phyloP scores from a whole-genome alignment of 1,139 yeast genomes.

The Yamadazyma sp. region DNA sequence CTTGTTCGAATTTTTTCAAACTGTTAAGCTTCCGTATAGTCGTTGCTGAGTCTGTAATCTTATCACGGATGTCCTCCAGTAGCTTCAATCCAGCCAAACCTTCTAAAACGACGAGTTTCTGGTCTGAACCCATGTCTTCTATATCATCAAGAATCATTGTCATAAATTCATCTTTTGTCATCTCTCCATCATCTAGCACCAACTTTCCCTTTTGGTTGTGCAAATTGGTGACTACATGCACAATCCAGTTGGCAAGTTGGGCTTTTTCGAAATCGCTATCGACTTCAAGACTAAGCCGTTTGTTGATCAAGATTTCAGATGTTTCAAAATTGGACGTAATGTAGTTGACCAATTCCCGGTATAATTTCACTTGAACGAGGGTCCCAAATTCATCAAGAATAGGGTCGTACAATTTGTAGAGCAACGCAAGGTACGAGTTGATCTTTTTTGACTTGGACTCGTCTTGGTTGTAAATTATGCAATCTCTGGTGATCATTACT shows the following conservation, averaged over 20 bases:
- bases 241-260: conserved; percentile 13
- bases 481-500: conserved; percentile 24
- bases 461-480: conserved; percentile 28
- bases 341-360: conserved; percentile 9
- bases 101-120: conserved; percentile 2
- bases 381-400: conserved; percentile 31
- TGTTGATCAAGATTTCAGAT: conserved; percentile 5
- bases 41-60: background rate
- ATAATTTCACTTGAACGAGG: conserved; percentile 17
- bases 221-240: conserved; percentile 2
- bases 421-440: conserved; percentile 26
- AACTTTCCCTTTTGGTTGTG: background rate
- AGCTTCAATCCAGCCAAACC: conserved; percentile 2
- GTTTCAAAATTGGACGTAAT: background rate
- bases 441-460: conserved; percentile 14
- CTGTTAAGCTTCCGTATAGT: background rate
- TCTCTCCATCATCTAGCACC: background rate
- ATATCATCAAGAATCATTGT: conserved; percentile 3
- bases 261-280: conserved; percentile 1
- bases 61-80: background rate
- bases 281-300: conserved; percentile 10
- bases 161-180: background rate
- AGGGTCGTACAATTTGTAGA: conserved; percentile 33
- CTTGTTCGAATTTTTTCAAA: conserved; percentile 7
- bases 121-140: background rate